Evolutionary conservation across 176 grass and related monocot species (phyloP).

Genomic region (Bothriochloa decipiens): DNA sequence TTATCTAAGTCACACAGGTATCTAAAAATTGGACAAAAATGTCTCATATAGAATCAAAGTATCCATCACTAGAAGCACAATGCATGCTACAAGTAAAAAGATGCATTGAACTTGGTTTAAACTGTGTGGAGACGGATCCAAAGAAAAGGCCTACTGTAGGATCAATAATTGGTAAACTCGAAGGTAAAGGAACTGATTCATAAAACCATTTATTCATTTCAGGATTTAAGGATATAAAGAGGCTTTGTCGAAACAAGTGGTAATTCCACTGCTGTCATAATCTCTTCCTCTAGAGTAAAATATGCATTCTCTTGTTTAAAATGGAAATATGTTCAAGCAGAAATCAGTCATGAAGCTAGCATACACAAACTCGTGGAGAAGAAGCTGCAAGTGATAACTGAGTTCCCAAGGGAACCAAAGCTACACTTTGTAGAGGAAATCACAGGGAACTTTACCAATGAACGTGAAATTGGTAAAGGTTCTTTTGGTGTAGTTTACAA

Average conservation of each 20-base stretch:
- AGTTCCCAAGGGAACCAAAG: neutral
- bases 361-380: neutral
- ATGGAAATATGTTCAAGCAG: neutral
- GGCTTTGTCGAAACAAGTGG: neutral
- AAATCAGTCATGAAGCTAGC: neutral
- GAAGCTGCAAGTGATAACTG: neutral
- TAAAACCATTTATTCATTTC: neutral
- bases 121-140: conserved; percentile 22
- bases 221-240: conserved; percentile 3
- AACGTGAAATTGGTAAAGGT: neutral
- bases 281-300: neutral
- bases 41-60: neutral
- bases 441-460: neutral
- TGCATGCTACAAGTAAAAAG: neutral
- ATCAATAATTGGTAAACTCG: neutral
- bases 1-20: neutral
- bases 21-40: neutral
- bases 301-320: neutral
- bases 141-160: conserved; percentile 9
- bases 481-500: conserved; percentile 43
- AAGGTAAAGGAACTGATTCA: neutral
- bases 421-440: neutral
- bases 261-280: neutral
- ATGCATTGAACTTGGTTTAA: conserved; percentile 38
- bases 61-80: conserved; percentile 21